Conservation (phyloP, 495 filamentous ascomycete species). For the Achaetomiella virescens region DNA sequence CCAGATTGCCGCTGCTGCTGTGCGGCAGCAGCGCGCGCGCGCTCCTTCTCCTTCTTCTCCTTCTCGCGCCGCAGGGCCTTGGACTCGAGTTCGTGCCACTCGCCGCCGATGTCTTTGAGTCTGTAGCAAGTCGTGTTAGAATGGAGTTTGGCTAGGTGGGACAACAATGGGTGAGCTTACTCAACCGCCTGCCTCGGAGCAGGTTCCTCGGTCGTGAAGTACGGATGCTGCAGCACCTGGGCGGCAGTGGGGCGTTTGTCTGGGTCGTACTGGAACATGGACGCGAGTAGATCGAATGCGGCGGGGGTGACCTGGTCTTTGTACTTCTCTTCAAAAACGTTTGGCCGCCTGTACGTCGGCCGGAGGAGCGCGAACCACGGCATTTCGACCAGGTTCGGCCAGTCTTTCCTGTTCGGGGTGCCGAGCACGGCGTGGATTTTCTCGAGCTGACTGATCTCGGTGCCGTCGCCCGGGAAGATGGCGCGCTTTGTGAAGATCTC, state of each 20-base stretch:
- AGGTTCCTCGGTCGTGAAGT: constrained; percentile 83
- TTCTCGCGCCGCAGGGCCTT: constrained; percentile 91
- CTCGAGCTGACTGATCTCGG: constrained; percentile 91
- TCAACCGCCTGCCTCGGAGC: constrained; percentile 70
- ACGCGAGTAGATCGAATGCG: constrained; percentile 73
- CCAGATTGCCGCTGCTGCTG: constrained; percentile 30
- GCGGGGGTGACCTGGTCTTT: constrained; percentile 62
- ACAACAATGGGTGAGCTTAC: constrained; percentile 47
- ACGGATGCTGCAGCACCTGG: constrained; percentile 81
- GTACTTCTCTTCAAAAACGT: constrained; percentile 79
- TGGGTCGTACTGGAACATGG: constrained; percentile 86
- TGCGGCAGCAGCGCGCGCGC: constrained; percentile 48
- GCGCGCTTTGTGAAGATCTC: constrained; percentile 95
- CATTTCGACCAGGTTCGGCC: constrained; percentile 85
- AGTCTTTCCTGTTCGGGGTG: constrained; percentile 75
- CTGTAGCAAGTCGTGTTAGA: constrained; percentile 37
- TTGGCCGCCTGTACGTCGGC: constrained; percentile 64
- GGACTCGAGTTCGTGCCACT: constrained; percentile 99
- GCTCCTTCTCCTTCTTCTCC: constrained; percentile 72
- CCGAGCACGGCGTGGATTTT: constrained; percentile 93
- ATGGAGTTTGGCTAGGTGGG: neutral
- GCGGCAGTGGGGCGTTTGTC: constrained; percentile 74
- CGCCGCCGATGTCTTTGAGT: constrained; percentile 76
- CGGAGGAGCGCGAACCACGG: constrained; percentile 91
- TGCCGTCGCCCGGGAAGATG: constrained; percentile 91